These are phyloP conservation scores for Thelonectria discophora DNA, from an alignment of 2,329 filamentous ascomycete genomes.

Conservation along the genomic window DNA sequence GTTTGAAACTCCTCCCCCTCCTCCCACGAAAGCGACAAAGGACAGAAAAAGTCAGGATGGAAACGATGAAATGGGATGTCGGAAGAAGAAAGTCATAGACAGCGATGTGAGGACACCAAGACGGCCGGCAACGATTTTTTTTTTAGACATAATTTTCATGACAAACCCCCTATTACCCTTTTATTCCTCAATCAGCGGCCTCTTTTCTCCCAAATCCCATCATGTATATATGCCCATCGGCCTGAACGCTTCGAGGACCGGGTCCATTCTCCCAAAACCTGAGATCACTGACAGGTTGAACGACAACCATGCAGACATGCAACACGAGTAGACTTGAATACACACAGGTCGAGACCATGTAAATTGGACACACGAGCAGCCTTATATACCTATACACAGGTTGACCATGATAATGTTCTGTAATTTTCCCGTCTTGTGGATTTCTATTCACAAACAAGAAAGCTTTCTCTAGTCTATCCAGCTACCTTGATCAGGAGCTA, in stretches of 20 bases:
- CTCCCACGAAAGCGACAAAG: not conserved
- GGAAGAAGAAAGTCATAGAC: constrained; percentile 19
- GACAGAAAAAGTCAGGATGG: not conserved
- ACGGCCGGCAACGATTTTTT: constrained; percentile 35
- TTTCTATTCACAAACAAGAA: constrained; percentile 24
- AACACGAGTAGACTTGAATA: too few species aligned
- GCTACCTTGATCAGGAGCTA: constrained; percentile 25
- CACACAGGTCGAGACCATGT: too few species aligned
- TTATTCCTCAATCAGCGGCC: constrained; percentile 12
- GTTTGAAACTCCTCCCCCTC: too few species aligned
- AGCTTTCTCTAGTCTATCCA: constrained; percentile 24
- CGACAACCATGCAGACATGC: too few species aligned
- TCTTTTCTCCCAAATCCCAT: not conserved
- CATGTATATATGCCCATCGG: not conserved
- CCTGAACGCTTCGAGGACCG: not conserved
- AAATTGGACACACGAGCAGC: not conserved
- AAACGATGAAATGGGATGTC: constrained; percentile 22
- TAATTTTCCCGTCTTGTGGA: constrained; percentile 20
- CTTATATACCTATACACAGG: too few species aligned
- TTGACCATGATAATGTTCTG: constrained; percentile 15
- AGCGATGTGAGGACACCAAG: constrained; percentile 31
- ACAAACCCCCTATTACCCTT: constrained; percentile 27
- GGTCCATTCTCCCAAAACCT: not conserved
- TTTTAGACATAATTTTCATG: constrained; percentile 43
- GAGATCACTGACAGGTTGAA: too few species aligned